Evolutionary conservation across 257 asterid genomes (phyloP), one percentile per base, ranked within the genome.

Genomic region (Ajuga chamaepitys): DNA sequence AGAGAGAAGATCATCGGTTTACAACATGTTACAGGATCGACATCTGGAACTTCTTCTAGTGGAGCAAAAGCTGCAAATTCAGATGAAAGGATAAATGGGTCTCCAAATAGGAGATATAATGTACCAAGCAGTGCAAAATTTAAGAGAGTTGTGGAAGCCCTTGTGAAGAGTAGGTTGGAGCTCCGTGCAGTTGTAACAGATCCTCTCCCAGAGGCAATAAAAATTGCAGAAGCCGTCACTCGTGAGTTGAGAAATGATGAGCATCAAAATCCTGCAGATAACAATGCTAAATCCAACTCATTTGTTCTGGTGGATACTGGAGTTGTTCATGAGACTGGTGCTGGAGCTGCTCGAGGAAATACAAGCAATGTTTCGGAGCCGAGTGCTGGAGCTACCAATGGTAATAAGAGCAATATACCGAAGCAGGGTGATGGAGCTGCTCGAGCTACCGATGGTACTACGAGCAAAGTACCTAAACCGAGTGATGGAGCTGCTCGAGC

Each of bases 191-290:
- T 62, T 61, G 96, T 86, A n/a, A 78, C 69, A 67, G 96, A 93
- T 73, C 97, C 97, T 5, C 89, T 87, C 61, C 96, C 96, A 3
- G 87, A n/a, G n/a, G 95, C 96, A 45, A 40, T 86, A 56, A 72
- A 46, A 56, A 5, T 67, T 45, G 92, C 96, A 30, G 85, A 79
- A 54, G 73, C 61, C 28, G 40, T 83, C 34, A 40, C 72, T 53
- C 24, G 24, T n/a, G 32, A 17, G 54, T 55, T 53, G 59, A 67
- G 68, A 52, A 53, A 50, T 70, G 58, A 58, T 35, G 56, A 14
- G 30, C 22, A 7, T 41, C 58, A 63, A 51, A 73, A 66, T 74
- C 75, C 80, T 26, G 75, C 58, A 61, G 73, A 71, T 69, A 78
- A 69, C 62, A 70, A 59, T 47, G 76, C 16, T 51, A 69, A 42